These are phyloP conservation scores for Saccharomycopsis sp. DNA, from an alignment of 805 yeast genomes.

Conservation along the genomic window DNA sequence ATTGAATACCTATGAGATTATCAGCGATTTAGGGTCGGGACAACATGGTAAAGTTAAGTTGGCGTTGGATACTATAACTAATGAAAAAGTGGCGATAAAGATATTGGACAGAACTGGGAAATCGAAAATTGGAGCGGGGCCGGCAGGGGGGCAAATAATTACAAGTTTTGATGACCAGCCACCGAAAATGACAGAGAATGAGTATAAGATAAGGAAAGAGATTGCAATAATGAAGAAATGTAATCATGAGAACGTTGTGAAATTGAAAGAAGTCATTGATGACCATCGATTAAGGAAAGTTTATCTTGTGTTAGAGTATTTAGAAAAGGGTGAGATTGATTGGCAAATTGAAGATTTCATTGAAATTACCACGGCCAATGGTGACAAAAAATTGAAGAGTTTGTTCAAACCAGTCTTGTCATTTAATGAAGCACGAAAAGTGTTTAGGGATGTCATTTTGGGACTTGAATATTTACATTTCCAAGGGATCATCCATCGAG, in stretches of 20 bases:
- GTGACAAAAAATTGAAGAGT: not conserved
- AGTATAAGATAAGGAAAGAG: constrained; percentile 65
- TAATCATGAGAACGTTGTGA: constrained; percentile 87
- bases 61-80: constrained; percentile 62
- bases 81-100: constrained; percentile 82
- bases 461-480: constrained; percentile 88
- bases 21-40: constrained; percentile 87
- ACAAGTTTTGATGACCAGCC: not conserved
- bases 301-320: constrained; percentile 81
- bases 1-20: constrained; percentile 82
- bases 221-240: constrained; percentile 92
- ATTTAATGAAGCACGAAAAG: constrained; percentile 58
- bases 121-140: constrained; percentile 32
- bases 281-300: constrained; percentile 79
- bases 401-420: constrained; percentile 53
- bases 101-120: constrained; percentile 73
- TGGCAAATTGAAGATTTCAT: constrained; percentile 51
- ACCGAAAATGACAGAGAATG: constrained; percentile 47
- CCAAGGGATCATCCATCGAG: constrained; percentile 90
- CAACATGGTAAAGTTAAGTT: constrained; percentile 98
- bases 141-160: constrained; percentile 33
- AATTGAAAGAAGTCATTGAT: constrained; percentile 79
- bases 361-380: constrained; percentile 22
- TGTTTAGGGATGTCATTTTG: constrained; percentile 73
- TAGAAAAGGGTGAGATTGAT: constrained; percentile 83